Conservation (phyloP, 2,329 filamentous ascomycete genomes). For the Claviceps lovelessii region DNA sequence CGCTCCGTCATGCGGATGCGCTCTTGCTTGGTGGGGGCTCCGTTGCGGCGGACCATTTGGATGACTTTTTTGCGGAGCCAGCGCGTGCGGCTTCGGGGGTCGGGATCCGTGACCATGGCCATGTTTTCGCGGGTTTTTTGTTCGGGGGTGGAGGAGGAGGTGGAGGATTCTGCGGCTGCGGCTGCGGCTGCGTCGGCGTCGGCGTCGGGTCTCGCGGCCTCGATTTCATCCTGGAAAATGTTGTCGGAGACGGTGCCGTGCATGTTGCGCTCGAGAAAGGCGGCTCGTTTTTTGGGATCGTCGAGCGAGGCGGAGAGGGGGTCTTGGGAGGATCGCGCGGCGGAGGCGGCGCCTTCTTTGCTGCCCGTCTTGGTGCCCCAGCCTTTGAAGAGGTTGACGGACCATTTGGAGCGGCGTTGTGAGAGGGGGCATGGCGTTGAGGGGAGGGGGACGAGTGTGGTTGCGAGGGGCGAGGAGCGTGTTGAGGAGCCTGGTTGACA, state of each 20-base stretch:
- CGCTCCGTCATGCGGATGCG: conserved; percentile 52
- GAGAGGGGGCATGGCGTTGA: conserved; percentile 4
- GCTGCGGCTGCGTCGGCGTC: neutral
- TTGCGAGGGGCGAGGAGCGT: conserved; percentile 5
- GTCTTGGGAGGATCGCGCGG: conserved; percentile 12
- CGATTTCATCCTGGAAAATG: conserved; percentile 47
- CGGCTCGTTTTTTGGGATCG: conserved; percentile 26
- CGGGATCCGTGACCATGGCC: conserved; percentile 56
- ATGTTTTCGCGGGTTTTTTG: conserved; percentile 35
- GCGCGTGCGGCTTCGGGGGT: conserved; percentile 52
- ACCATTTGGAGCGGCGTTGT: conserved; percentile 29
- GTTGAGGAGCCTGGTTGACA: conserved; percentile 5
- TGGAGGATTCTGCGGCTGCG: neutral
- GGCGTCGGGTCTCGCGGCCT: conserved; percentile 19
- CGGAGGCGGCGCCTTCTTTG: conserved; percentile 12
- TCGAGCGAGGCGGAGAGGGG: conserved; percentile 22
- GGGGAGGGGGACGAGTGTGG: conserved; percentile 7
- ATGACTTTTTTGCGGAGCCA: conserved; percentile 81
- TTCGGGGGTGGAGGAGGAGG: conserved; percentile 14
- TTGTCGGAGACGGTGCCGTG: conserved; percentile 36
- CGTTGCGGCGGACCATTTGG: conserved; percentile 48
- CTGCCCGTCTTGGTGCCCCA: conserved; percentile 14
- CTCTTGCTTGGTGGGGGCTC: conserved; percentile 40
- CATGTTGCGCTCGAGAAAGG: conserved; percentile 26
- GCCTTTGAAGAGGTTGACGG: conserved; percentile 25